Conservation (phyloP, 2,329 filamentous ascomycete species). For the Aaosphaeria pasadenensis region DNA sequence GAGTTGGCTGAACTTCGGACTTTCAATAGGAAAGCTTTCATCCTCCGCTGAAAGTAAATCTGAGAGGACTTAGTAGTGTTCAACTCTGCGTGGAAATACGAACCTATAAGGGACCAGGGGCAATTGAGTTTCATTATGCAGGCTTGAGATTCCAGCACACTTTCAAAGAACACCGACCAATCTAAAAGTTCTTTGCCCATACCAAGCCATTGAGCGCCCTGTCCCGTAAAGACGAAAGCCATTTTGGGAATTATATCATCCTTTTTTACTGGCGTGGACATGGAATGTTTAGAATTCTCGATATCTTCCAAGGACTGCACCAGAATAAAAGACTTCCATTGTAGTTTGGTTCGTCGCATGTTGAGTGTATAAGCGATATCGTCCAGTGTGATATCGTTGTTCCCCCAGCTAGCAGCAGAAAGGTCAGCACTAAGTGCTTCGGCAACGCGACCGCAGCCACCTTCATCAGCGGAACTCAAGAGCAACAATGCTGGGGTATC, state of each 20-base stretch:
- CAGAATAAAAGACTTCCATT: no score
- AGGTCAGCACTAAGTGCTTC: neutral
- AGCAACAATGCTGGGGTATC: neutral
- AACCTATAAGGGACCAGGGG: slow-evolving; percentile 1
- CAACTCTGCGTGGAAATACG: no score
- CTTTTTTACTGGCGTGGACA: neutral
- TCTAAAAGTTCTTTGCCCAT: slow-evolving; percentile 7
- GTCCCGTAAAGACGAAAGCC: slow-evolving; percentile 9
- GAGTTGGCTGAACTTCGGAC: slow-evolving; percentile 6
- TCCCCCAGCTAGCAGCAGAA: neutral
- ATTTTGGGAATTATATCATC: neutral
- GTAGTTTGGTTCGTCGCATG: slow-evolving; percentile 1
- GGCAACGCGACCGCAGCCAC: neutral
- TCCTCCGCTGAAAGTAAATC: no score
- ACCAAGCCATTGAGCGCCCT: slow-evolving; percentile 7
- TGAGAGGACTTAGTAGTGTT: no score
- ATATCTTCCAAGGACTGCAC: no score
- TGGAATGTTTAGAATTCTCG: no score
- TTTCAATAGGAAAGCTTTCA: neutral
- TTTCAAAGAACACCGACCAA: slow-evolving; percentile 1
- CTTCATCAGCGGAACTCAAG: neutral
- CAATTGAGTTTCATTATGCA: slow-evolving; percentile 4
- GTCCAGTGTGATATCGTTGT: neutral
- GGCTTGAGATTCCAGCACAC: neutral
- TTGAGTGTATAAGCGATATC: slow-evolving; percentile 2